Evolutionary conservation across 441 rosid species (phyloP).

Genomic region (Brassica balearica): DNA sequence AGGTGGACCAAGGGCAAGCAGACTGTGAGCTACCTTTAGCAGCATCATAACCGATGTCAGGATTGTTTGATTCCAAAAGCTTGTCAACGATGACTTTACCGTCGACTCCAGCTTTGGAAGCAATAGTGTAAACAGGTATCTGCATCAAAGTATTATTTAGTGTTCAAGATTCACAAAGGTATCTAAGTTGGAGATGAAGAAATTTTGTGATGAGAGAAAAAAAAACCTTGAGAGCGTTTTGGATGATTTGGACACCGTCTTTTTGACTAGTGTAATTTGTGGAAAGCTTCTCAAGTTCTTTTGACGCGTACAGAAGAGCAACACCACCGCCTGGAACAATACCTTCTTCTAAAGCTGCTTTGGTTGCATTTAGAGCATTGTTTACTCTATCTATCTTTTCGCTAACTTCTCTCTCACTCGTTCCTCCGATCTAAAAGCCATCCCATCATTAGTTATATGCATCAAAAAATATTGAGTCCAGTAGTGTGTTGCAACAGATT

Average conservation of each 20-base stretch:
- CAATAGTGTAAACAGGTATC: slow-evolving; percentile 75
- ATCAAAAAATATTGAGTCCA: not conserved
- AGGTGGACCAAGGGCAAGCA: not conserved
- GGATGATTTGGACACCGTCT: slow-evolving; percentile 74
- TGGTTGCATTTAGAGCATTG: not conserved
- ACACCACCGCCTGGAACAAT: slow-evolving; percentile 6
- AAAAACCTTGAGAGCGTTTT: slow-evolving; percentile 73
- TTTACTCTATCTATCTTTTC: not conserved
- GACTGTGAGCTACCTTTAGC: slow-evolving; percentile 65
- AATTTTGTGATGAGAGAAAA: not conserved
- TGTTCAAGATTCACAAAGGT: slow-evolving; percentile 16
- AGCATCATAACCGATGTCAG: slow-evolving; percentile 86
- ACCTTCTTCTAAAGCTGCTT: not conserved
- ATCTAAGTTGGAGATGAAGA: not conserved
- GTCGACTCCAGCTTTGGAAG: slow-evolving; percentile 85
- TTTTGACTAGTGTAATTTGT: slow-evolving; percentile 44
- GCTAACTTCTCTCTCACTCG: not conserved
- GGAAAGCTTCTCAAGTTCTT: not conserved
- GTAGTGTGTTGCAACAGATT: not conserved
- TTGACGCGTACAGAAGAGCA: slow-evolving; percentile 1
- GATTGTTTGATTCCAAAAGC: slow-evolving; percentile 76
- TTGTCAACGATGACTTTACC: slow-evolving; percentile 90
- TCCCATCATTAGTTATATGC: not conserved
- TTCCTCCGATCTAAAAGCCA: slow-evolving; percentile 1
- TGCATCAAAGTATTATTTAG: slow-evolving; percentile 42